phyloP scores from a whole-genome alignment of 78 protist species.

The Tieghemostelium lacteum region DNA sequence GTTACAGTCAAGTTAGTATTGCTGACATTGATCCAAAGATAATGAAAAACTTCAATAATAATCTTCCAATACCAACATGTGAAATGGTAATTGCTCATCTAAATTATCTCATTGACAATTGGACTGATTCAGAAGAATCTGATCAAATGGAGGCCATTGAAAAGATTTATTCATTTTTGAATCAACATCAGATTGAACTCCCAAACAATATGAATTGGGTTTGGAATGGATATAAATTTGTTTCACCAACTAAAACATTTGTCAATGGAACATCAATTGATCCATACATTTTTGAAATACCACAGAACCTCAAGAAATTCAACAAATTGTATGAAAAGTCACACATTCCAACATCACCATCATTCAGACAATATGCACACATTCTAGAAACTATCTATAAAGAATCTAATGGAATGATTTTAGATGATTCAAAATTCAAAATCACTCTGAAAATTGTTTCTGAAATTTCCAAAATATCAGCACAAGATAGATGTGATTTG shows the following conservation, averaged over 20 bases:
- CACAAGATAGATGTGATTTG: not conserved
- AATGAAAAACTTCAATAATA: too few relatives aligned
- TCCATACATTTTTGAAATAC: not conserved
- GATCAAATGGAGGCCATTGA: not conserved
- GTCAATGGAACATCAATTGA: constrained; percentile 1
- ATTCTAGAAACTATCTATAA: not conserved
- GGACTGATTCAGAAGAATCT: not conserved
- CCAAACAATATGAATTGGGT: not conserved
- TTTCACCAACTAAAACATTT: not conserved
- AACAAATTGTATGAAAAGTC: not conserved
- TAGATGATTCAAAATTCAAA: not conserved
- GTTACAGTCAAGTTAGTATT: not conserved
- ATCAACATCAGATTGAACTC: not conserved
- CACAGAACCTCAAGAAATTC: not conserved
- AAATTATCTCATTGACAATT: not conserved
- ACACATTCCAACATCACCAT: not conserved
- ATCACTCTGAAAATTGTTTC: not conserved
- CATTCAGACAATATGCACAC: not conserved
- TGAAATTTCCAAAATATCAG: not conserved
- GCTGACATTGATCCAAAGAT: not conserved
- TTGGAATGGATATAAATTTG: not conserved
- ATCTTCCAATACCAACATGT: not conserved
- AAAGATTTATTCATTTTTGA: not conserved
- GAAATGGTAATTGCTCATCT: constrained; percentile 1
- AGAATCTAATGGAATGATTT: not conserved